phyloP scores from a whole-genome alignment of 106 monocot species.

The Allium fistulosum region DNA sequence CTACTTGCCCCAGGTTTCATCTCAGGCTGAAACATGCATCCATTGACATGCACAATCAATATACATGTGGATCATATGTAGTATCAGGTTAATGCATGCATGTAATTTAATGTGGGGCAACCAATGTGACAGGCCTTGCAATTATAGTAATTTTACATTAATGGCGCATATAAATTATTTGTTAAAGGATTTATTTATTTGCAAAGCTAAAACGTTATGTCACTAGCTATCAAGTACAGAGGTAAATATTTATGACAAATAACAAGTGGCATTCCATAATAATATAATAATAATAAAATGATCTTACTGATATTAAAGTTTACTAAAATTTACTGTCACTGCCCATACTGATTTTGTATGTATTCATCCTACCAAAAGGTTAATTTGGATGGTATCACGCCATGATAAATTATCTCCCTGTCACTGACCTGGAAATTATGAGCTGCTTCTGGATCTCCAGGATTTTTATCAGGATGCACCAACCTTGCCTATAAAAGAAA shows the following conservation, averaged over 20 bases:
- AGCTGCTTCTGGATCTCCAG: slow-evolving; percentile 79
- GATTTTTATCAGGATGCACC: slow-evolving; percentile 27
- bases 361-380: neutral
- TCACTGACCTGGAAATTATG: slow-evolving; percentile 70
- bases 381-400: neutral
- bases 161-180: no score
- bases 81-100: no score
- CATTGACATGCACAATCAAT: no score
- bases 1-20: no score
- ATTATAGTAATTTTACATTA: no score
- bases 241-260: neutral
- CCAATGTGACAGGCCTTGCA: no score
- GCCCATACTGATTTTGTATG: neutral
- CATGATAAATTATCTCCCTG: neutral
- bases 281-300: neutral
- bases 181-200: no score
- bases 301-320: neutral
- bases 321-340: neutral
- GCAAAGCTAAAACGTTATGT: neutral
- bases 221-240: neutral
- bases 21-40: no score
- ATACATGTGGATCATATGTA: no score
- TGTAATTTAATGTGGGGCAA: no score
- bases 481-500: slow-evolving; percentile 12
- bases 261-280: neutral